Evolutionary conservation across 225 moss, liverwort and hornwort genomes (phyloP).

Genomic region (Lunularia cruciata): DNA sequence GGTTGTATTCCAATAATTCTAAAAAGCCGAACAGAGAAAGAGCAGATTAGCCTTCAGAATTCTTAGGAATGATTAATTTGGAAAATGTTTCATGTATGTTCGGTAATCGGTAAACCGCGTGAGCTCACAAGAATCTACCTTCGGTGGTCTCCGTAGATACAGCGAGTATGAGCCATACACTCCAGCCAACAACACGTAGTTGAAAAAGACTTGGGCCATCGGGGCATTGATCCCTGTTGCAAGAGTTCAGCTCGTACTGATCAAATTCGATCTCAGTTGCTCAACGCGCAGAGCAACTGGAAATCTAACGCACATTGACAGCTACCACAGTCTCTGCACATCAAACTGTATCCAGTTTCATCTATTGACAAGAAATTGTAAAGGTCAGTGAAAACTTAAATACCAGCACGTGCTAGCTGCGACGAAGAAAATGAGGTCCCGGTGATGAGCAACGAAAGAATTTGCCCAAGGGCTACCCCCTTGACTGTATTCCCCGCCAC

Average conservation of each 20-base stretch:
- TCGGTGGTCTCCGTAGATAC: slow-evolving; percentile 38
- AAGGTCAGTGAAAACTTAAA: not conserved
- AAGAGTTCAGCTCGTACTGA: slow-evolving; percentile 1
- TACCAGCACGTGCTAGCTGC: slow-evolving; percentile 56
- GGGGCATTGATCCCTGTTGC: slow-evolving; percentile 68
- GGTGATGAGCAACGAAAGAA: slow-evolving; percentile 63
- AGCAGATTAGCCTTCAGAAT: too few species aligned
- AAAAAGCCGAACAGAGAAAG: too few species aligned
- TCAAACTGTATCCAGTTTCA: not conserved
- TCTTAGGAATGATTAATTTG: too few species aligned
- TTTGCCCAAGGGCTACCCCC: slow-evolving; percentile 68
- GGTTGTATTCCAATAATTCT: too few species aligned
- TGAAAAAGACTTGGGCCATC: slow-evolving; percentile 58
- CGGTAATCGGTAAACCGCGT: not conserved
- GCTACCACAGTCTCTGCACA: not conserved
- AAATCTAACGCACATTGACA: not conserved
- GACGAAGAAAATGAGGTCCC: slow-evolving; percentile 75
- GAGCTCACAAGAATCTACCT: slow-evolving; percentile 26
- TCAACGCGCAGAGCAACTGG: not conserved
- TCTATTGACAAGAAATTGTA: not conserved
- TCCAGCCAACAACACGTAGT: slow-evolving; percentile 59
- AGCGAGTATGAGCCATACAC: slow-evolving; percentile 58
- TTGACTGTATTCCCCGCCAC: slow-evolving; percentile 38
- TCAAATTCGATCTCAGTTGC: not conserved
- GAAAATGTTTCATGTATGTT: too few species aligned